These are phyloP conservation scores for Pleoardoris graminearum DNA, from an alignment of 2,329 filamentous ascomycete species.

Conservation along the genomic window DNA sequence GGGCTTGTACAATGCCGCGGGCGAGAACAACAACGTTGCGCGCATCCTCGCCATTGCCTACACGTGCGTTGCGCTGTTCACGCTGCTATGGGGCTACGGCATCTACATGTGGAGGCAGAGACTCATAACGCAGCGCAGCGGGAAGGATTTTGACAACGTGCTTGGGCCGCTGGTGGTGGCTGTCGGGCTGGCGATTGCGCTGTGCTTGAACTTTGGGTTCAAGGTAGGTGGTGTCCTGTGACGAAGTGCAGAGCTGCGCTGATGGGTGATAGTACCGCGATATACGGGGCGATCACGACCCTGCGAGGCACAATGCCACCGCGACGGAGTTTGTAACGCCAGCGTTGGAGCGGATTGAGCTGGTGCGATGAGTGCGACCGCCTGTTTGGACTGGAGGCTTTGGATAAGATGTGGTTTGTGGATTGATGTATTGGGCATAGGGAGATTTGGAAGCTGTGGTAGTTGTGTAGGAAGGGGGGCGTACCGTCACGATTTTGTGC, in stretches of 20 bases:
- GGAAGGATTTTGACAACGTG: conserved; percentile 90
- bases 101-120: conserved; percentile 75
- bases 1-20: conserved; percentile 85
- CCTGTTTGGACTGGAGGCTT: neutral
- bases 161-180: conserved; percentile 84
- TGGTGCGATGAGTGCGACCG: conserved; percentile 7
- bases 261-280: conserved; percentile 17
- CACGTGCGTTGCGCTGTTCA: conserved; percentile 78
- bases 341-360: conserved; percentile 12
- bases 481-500: too few species aligned
- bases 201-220: conserved; percentile 87
- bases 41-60: conserved; percentile 81
- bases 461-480: too few species aligned
- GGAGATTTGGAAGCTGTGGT: too few species aligned
- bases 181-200: conserved; percentile 72
- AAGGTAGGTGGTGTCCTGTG: conserved; percentile 60
- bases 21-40: conserved; percentile 72
- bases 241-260: neutral
- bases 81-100: conserved; percentile 83
- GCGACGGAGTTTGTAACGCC: conserved; percentile 2
- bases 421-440: too few species aligned
- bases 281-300: conserved; percentile 9
- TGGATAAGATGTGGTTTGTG: neutral
- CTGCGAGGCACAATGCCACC: conserved; percentile 6
- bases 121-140: conserved; percentile 84